Base-by-base conservation (phyloP, 2,329 filamentous ascomycete species). In the Chaetomium globosum region DNA sequence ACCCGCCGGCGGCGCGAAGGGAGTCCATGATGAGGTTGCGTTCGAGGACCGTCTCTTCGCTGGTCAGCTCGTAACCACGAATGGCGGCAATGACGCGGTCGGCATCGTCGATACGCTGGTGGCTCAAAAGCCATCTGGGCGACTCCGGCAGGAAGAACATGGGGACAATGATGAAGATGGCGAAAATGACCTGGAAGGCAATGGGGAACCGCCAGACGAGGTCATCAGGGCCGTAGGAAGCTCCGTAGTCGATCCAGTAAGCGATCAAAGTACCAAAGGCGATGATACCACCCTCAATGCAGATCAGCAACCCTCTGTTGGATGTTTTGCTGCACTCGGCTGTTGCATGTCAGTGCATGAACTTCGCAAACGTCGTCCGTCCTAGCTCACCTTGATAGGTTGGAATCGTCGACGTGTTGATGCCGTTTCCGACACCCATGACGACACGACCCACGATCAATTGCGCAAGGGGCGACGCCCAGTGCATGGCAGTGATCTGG, bases 11-110 rank as follows among this genome's bases (percentile, higher is more conserved):
- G 52, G 84, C 84, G 49, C 82, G 80, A 67, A 90, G 86, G 1
- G 84, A 87, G 71, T 89, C 87, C 39, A 87, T 78, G 65, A 89
- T 88, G 65, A 87, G 77, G 64, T 84, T 82, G 62, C 84, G 82
- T 75, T 90, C 85, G 10, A 82, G 72, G 54, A 82, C 79, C 2
- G 87, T 87, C 71, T 88, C 83, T 9, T 80, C 77, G 68, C 84
- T 81, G 55, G 87, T 81, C 5, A 83, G 67, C 55, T 83, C 78
- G 65, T 77, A 78, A 30, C 78, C 78, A 59, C 77, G 74, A 8
- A 79, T 74, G 26, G 75, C 74, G 1, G 76, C 72, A 23, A 79
- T 75, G 2, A 76, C 76, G 4, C 66, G 69, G 12, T 78, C 71
- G 1, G 77, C 77, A 21, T 80, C 77, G 19, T 75, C 72, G 9